Evolutionary conservation across 2,329 filamentous ascomycete genomes (phyloP).

Genomic region (Raffaelea arxii): DNA sequence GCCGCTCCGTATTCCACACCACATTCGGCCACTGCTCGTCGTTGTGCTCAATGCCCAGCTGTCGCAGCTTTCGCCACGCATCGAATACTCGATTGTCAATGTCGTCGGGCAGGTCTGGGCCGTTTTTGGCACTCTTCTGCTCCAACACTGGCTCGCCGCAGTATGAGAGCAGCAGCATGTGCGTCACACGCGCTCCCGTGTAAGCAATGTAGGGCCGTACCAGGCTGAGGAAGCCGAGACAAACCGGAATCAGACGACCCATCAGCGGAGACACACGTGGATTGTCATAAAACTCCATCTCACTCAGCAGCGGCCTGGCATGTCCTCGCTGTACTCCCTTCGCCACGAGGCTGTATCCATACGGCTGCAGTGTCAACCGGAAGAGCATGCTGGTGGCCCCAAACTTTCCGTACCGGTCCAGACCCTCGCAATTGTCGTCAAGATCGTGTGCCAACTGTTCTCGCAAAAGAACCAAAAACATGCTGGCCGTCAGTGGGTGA

Average conservation of each 20-base stretch:
- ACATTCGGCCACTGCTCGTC: conserved; percentile 1
- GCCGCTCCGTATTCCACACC: not conserved
- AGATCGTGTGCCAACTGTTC: conserved; percentile 1
- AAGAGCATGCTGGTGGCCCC: conserved; percentile 1
- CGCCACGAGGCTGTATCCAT: conserved; percentile 1
- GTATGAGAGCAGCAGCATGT: conserved; percentile 3
- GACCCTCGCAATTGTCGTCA: not conserved
- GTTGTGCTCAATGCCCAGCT: not conserved
- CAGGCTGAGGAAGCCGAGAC: not conserved
- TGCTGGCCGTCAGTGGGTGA: not conserved
- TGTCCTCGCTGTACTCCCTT: conserved; percentile 1
- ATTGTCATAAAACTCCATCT: not conserved
- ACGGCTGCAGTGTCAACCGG: not conserved
- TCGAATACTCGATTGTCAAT: not conserved
- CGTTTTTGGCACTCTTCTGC: not conserved
- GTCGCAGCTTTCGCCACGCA: conserved; percentile 1
- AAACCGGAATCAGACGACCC: conserved; percentile 1
- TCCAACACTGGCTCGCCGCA: not conserved
- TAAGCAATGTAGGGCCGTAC: not conserved
- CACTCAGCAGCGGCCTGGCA: not conserved
- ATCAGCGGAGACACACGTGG: not conserved
- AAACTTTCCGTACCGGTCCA: conserved; percentile 1
- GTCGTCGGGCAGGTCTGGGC: not conserved
- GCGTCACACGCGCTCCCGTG: not conserved
- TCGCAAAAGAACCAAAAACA: not conserved